These are phyloP conservation scores for Comarum palustre DNA, from an alignment of 306 rosid species.

Conservation along the genomic window DNA sequence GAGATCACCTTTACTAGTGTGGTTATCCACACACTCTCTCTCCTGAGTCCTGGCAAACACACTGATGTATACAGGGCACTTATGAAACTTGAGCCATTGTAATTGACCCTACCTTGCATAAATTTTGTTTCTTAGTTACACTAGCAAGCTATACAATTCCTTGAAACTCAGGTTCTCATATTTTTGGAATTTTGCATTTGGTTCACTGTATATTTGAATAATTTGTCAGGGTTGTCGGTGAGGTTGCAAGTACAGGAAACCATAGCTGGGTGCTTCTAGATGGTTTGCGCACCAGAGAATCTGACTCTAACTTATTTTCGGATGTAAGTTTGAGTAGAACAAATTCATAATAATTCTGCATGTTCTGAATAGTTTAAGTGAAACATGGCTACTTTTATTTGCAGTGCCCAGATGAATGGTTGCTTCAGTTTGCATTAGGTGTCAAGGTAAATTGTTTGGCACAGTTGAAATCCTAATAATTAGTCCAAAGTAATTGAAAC, in stretches of 20 bases:
- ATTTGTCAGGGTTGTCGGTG: conserved; percentile 67
- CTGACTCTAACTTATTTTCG: conserved; percentile 32
- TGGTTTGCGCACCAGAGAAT: conserved; percentile 33
- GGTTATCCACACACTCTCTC: not conserved
- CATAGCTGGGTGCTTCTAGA: conserved; percentile 62
- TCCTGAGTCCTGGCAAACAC: not conserved
- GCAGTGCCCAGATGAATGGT: conserved; percentile 77
- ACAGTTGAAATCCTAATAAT: not conserved
- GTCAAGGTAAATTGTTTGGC: conserved; percentile 56
- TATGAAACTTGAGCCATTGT: not conserved
- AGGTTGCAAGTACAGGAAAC: conserved; percentile 55
- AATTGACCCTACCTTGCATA: not conserved
- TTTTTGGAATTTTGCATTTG: not conserved
- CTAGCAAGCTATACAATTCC: not conserved
- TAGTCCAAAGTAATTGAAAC: not conserved
- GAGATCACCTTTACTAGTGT: conserved; percentile 3
- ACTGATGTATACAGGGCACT: not conserved
- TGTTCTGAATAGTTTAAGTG: conserved; percentile 20
- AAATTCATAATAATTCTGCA: conserved; percentile 5
- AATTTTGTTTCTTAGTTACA: not conserved
- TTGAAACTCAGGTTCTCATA: not conserved
- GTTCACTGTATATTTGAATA: conserved; percentile 14
- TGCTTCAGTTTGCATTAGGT: conserved; percentile 75
- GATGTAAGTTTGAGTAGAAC: conserved; percentile 46
- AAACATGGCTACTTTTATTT: conserved; percentile 26